Base-by-base conservation (phyloP, 176 grass and related monocot species). In the Microstegium vimineum region DNA sequence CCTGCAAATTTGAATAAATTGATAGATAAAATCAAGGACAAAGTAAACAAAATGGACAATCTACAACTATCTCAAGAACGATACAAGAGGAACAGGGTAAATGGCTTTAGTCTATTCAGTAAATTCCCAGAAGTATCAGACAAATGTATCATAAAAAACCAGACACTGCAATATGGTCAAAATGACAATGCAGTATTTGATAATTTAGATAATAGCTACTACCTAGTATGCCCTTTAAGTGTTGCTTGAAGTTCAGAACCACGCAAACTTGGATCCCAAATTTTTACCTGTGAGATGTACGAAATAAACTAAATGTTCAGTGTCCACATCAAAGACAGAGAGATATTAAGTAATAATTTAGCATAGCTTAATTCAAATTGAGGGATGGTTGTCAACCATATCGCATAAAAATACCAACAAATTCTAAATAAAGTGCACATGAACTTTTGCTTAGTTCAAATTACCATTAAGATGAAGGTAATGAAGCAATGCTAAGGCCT, bases 231-330 rank as follows among this genome's bases (percentile, higher is more conserved):
- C 54, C 96, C 96, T 93, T 90, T 99, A 84, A 99, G 96, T 84
- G 96, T 99, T 78, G 83, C 88, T 80, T 85, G 87, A 85, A 99
- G 93, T 91, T 99, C 96, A 66, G 96, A 99, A 73, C 96, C 93
- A 90, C 96, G 89, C 87, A 99, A 84, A 86, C 93, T 99, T 79
- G 96, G 96, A 95, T 99, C 96, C 96, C 96, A 99, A 90, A 99
- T 79, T 90, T 90, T 99, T 69, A 99, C 96, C 96, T 99, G 87
- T 32, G 87, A 71, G 66, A 67, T 49, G 27, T 16, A 68, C 25
- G 77, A 56, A 75, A 59, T 17, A 77, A 72, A 68, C 10, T 78
- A 74, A 80, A 78, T 49, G 73, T 41, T 64, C 30, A 37, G 37
- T 66, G 8, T 75, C n/a, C 76, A 89, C 37, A 65, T 65, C 27